A percentile compares a stretch with the other conserved stretches of the same genome.
Conservation (phyloP, 495 filamentous ascomycete genomes). For the Sphaerosporella brunnea region DNA sequence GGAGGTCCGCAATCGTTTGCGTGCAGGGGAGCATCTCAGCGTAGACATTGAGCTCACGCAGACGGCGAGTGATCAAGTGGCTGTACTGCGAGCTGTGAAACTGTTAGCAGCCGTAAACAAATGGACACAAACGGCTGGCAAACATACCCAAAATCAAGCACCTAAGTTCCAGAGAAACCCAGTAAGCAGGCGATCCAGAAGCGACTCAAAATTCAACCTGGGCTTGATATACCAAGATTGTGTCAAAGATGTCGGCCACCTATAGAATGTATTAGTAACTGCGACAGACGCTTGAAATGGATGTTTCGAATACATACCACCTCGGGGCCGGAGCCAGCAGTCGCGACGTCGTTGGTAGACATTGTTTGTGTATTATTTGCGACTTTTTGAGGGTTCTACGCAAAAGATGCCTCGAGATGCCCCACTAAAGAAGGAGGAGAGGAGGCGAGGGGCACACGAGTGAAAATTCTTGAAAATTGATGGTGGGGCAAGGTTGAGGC, state of each 20-base stretch:
- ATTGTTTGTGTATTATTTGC: neutral
- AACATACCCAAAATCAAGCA: constrained; percentile 27
- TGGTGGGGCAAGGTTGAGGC: neutral
- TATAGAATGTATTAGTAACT: neutral
- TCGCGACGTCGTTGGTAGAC: constrained; percentile 2
- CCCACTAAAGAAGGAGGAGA: neutral
- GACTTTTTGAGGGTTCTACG: neutral
- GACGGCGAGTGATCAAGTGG: constrained; percentile 59
- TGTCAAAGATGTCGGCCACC: constrained; percentile 26
- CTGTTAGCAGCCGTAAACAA: constrained; percentile 1
- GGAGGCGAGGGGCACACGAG: neutral
- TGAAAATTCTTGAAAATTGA: neutral
- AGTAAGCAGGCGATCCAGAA: neutral
- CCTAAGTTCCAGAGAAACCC: constrained; percentile 9
- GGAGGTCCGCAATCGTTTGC: constrained; percentile 58
- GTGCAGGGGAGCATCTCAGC: constrained; percentile 89
- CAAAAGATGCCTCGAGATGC: neutral
- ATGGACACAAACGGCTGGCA: neutral
- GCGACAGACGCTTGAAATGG: too few relatives aligned
- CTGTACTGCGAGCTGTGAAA: constrained; percentile 38
- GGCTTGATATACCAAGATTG: constrained; percentile 21
- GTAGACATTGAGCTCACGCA: constrained; percentile 70
- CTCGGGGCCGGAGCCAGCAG: constrained; percentile 23
- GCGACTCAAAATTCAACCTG: neutral
- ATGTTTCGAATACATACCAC: constrained; percentile 16